Percentiles rank a stretch among this genome's conserved stretches.
phyloP scores from a whole-genome alignment of 2,329 filamentous ascomycete genomes.

The Periconia macrospinosa region DNA sequence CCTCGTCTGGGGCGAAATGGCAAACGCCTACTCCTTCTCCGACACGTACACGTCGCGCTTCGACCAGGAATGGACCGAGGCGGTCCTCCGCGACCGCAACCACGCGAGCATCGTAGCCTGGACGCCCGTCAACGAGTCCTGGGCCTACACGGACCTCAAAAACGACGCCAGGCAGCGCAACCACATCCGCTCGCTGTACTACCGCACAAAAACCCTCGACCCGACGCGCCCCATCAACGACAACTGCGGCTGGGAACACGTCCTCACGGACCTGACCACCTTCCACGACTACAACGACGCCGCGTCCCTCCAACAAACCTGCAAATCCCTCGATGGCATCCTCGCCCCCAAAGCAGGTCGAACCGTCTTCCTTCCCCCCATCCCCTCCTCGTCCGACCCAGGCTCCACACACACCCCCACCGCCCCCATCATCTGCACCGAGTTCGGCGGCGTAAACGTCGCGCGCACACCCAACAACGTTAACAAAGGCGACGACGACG shows the following conservation, averaged over 20 bases:
- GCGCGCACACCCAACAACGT: constrained; percentile 52
- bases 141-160: constrained; percentile 64
- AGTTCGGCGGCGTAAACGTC: constrained; percentile 71
- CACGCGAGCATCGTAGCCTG: constrained; percentile 66
- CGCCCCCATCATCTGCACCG: constrained; percentile 66
- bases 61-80: constrained; percentile 66
- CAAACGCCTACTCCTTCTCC: constrained; percentile 66
- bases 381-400: constrained; percentile 30
- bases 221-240: constrained; percentile 68
- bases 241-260: constrained; percentile 73
- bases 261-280: constrained; percentile 64
- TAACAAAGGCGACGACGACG: no score
- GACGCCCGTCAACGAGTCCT: constrained; percentile 68
- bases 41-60: constrained; percentile 62
- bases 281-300: constrained; percentile 70
- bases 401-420: constrained; percentile 57
- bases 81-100: constrained; percentile 66
- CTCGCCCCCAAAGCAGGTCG: constrained; percentile 56
- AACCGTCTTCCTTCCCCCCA: constrained; percentile 58
- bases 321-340: constrained; percentile 57
- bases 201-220: constrained; percentile 66
- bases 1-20: constrained; percentile 67
- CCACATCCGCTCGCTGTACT: constrained; percentile 66
- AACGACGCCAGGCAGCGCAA: constrained; percentile 62
- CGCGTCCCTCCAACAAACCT: constrained; percentile 58